Evolutionary conservation across 176 grass and related monocot species (phyloP).

Genomic region (Dactylis glomerata): DNA sequence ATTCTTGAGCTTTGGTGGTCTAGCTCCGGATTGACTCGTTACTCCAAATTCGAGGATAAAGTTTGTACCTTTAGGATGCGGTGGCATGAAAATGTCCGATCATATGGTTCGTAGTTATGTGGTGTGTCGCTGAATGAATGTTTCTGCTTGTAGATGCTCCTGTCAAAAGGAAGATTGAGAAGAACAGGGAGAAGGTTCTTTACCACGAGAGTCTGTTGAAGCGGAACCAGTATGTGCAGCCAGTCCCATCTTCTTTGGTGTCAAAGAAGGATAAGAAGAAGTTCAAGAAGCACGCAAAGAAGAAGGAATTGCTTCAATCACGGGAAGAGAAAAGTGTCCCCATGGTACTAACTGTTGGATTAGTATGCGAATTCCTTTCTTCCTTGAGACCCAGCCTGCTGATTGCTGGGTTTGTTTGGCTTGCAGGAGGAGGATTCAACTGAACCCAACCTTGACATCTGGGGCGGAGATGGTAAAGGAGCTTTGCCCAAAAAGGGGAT

Average conservation of each 20-base stretch:
- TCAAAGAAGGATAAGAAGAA: conserved; percentile 65
- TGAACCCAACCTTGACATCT: conserved; percentile 58
- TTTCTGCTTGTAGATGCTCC: conserved; percentile 44
- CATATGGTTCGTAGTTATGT: neutral
- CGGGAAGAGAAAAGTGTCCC: conserved; percentile 14
- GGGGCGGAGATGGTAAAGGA: conserved; percentile 41
- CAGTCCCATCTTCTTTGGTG: conserved; percentile 66
- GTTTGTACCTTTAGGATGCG: neutral
- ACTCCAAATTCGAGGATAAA: neutral
- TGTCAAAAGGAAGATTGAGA: conserved; percentile 77
- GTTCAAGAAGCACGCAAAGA: conserved; percentile 52
- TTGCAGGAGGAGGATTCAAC: conserved; percentile 43
- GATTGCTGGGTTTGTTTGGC: neutral
- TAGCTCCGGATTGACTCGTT: neutral
- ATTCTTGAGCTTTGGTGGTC: neutral
- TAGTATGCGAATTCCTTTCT: neutral
- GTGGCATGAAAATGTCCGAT: neutral
- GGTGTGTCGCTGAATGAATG: neutral
- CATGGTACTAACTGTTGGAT: conserved; percentile 33
- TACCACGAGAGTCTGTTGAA: conserved; percentile 68
- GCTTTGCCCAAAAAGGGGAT: conserved; percentile 56
- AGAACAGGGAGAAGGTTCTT: conserved; percentile 77
- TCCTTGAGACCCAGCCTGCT: conserved; percentile 3
- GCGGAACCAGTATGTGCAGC: conserved; percentile 63
- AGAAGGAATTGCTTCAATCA: conserved; percentile 19